Evolutionary conservation across 768 basidiomycete species (phyloP), one percentile per base, ranked within the genome.

Genomic region (Filobasidium floriforme): DNA sequence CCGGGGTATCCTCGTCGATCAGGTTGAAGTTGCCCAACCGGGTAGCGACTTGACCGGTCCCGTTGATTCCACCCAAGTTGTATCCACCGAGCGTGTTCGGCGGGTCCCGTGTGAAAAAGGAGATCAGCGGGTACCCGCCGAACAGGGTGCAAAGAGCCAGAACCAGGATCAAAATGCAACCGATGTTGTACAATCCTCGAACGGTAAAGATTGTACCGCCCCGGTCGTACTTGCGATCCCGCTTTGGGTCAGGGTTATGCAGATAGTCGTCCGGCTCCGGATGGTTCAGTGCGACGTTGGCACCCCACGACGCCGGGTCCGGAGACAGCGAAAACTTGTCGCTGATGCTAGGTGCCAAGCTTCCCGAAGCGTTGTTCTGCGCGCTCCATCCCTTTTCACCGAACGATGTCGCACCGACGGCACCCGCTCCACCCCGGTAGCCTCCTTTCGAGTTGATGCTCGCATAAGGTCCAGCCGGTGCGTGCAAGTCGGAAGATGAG

Each of bases 51-150:
- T 97, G 93, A 1, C 94, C 94, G 0, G 88, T 83, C 18, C 80
- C 84, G 72, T 98, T 98, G 71, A 90, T 87, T 3, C 89, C 89
- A 22, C 92, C 93, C n/a, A 93, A 81, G 76, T 93, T 93, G 79
- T 86, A 92, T 11, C 88, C 88, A 72, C 79, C 80, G 28, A 72
- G 66, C 19, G 70, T 77, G 11, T 37, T 68, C 0, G 66, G 65
- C 1, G 29, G 11, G 15, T 77, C 73, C 3, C 64, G 52, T 2
- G 69, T 69, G 73, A 83, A 84, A 69, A 84, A 84, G 60, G 82
- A 80, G 66, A 91, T 84, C 74, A 96, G 86, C 14, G 94, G 94
- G 73, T 89, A 96, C 40, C 88, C 92, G 22, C 87, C 88, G 72
- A 96, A 97, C 18, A 97, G 83, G 19, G 83, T 84, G 69, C 96